phyloP scores from a whole-genome alignment of 306 rosid species.

The Purshia tridentata region DNA sequence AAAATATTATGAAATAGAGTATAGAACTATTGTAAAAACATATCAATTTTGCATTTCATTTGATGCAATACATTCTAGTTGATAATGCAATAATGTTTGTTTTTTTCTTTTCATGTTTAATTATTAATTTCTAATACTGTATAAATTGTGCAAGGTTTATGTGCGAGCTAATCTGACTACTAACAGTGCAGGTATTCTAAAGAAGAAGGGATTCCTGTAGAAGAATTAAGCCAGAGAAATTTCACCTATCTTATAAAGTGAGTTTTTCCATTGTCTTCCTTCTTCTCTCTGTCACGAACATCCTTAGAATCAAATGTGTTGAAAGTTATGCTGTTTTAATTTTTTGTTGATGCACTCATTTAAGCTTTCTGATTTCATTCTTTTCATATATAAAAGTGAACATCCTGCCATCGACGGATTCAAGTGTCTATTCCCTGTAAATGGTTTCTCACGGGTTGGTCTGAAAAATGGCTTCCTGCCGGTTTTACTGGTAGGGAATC shows the following conservation, averaged over 20 bases:
- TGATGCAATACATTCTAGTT: too few species aligned
- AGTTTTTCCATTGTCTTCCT: conserved; percentile 33
- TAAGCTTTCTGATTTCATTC: background rate
- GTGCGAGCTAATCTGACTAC: background rate
- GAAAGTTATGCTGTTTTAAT: background rate
- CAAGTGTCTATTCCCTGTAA: conserved; percentile 59
- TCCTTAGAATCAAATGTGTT: background rate
- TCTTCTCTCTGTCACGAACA: background rate
- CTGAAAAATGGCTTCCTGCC: conserved; percentile 56
- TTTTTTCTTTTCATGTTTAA: conserved; percentile 12
- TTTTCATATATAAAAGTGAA: conserved; percentile 51
- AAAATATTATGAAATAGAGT: background rate
- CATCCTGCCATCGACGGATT: conserved; percentile 61
- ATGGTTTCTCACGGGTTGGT: conserved; percentile 61
- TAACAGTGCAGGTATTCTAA: conserved; percentile 72
- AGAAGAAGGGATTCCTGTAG: conserved; percentile 66
- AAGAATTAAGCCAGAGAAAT: conserved; percentile 56
- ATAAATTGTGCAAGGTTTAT: background rate
- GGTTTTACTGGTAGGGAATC: conserved; percentile 48
- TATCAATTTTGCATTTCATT: background rate
- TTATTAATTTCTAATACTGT: background rate
- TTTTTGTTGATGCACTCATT: background rate
- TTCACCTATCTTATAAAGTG: conserved; percentile 80
- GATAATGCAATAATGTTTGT: background rate
- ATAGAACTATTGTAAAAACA: background rate